Conservation (phyloP, 176 grass and related monocot species). For the Typha latifolia region DNA sequence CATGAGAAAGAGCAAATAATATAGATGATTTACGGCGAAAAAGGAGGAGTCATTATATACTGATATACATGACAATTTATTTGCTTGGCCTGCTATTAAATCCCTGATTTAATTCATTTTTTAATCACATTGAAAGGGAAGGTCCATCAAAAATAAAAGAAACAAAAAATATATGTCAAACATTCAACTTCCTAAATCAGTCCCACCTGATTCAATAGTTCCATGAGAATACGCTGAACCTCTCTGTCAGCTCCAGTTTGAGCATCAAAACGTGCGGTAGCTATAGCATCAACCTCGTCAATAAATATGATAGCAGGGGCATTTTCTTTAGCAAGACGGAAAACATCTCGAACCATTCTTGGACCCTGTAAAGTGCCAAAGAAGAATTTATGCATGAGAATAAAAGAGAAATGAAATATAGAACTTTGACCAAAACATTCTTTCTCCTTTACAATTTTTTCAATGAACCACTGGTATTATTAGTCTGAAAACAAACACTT, state of each 20-base stretch:
- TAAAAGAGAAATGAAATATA: not conserved
- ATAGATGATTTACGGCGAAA: too few species aligned
- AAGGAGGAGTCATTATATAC: too few species aligned
- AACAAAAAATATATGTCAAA: not conserved
- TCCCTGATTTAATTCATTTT: too few species aligned
- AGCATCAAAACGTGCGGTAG: conserved; percentile 97
- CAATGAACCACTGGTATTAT: too few species aligned
- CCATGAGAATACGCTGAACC: conserved; percentile 99
- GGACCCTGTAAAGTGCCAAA: conserved; percentile 44
- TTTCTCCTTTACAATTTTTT: too few species aligned
- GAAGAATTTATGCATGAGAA: not conserved
- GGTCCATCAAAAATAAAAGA: too few species aligned
- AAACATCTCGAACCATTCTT: conserved; percentile 97
- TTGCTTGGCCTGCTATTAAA: too few species aligned
- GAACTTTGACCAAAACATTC: not conserved
- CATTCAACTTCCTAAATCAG: not conserved
- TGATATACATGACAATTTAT: too few species aligned
- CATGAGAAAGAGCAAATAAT: too few species aligned
- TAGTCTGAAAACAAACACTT: too few species aligned
- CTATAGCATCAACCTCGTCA: conserved; percentile 99
- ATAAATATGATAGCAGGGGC: conserved; percentile 97
- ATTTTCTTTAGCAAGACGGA: conserved; percentile 97
- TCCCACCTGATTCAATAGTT: conserved; percentile 90
- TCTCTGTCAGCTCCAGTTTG: conserved; percentile 96
- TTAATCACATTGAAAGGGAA: too few species aligned